Percentiles rank a stretch among this genome's conserved stretches.
phyloP scores from a whole-genome alignment of 495 filamentous ascomycete genomes.

The Penicillium silybi region DNA sequence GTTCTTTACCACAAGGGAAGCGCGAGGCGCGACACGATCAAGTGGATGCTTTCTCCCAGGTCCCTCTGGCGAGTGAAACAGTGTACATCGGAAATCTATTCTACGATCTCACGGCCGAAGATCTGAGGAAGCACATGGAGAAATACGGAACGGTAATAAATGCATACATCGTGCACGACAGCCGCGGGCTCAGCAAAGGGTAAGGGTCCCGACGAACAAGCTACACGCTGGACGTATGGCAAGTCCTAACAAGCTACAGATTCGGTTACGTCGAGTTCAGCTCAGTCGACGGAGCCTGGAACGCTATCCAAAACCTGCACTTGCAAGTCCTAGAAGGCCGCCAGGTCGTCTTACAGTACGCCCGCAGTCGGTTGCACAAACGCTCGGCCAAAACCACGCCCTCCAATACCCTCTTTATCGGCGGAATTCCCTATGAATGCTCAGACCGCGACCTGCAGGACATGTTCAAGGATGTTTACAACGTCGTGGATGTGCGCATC shows the following conservation, averaged over 20 bases:
- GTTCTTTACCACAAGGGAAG: not conserved
- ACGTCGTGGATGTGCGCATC: conserved; percentile 78
- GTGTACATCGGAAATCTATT: conserved; percentile 84
- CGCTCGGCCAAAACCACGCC: conserved; percentile 25
- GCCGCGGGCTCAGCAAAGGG: conserved; percentile 82
- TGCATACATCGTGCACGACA: conserved; percentile 60
- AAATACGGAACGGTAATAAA: conserved; percentile 59
- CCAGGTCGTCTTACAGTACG: conserved; percentile 57
- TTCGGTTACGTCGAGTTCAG: conserved; percentile 76
- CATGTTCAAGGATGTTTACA: conserved; percentile 67
- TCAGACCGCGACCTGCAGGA: conserved; percentile 82
- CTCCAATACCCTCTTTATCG: conserved; percentile 73
- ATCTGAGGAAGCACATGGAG: conserved; percentile 62
- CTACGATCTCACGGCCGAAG: conserved; percentile 73
- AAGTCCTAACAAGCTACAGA: conserved; percentile 38
- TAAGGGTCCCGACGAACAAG: not conserved
- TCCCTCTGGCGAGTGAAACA: conserved; percentile 20
- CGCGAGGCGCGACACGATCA: not conserved
- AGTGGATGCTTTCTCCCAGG: not conserved
- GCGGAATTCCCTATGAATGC: conserved; percentile 86
- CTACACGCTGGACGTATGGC: not conserved
- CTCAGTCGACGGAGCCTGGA: conserved; percentile 47
- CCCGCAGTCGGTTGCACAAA: conserved; percentile 33
- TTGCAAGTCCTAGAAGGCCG: conserved; percentile 76
- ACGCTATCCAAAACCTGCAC: conserved; percentile 63